Percentiles rank a stretch among this genome's conserved stretches.
These are phyloP conservation scores for Penicillium lagena DNA, from an alignment of 495 filamentous ascomycete genomes.

Conservation along the genomic window DNA sequence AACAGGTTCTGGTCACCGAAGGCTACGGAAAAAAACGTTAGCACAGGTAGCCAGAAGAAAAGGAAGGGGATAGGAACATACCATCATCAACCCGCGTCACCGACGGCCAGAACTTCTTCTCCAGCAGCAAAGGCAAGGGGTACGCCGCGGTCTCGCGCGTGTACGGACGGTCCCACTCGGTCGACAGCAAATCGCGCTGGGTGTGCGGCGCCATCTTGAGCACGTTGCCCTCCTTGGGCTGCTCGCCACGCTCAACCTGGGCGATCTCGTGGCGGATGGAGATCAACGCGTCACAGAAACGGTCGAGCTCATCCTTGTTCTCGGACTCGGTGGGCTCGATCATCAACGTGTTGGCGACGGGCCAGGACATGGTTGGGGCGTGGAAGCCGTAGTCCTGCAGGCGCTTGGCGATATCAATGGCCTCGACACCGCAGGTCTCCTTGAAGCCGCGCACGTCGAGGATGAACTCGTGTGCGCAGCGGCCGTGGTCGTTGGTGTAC, in stretches of 20 bases:
- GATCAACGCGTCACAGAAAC: slow-evolving; percentile 90
- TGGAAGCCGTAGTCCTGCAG: slow-evolving; percentile 99
- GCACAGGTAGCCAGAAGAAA: background rate
- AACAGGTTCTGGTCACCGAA: slow-evolving; percentile 93
- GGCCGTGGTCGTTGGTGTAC: slow-evolving; percentile 81
- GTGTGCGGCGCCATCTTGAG: slow-evolving; percentile 91
- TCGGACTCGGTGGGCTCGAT: slow-evolving; percentile 98
- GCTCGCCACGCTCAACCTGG: slow-evolving; percentile 73
- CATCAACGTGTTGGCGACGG: slow-evolving; percentile 94
- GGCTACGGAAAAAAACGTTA: slow-evolving; percentile 41
- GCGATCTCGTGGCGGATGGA: slow-evolving; percentile 82
- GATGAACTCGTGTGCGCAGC: slow-evolving; percentile 98
- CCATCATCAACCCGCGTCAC: slow-evolving; percentile 88
- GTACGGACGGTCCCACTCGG: slow-evolving; percentile 74
- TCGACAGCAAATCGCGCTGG: slow-evolving; percentile 65
- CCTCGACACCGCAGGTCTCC: slow-evolving; percentile 79
- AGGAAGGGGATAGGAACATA: slow-evolving; percentile 36
- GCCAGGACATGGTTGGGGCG: slow-evolving; percentile 97
- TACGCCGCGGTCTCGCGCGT: slow-evolving; percentile 81
- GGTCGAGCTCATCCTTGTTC: slow-evolving; percentile 87
- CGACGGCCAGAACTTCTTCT: slow-evolving; percentile 98
- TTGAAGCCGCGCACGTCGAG: slow-evolving; percentile 85
- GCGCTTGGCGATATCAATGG: slow-evolving; percentile 95
- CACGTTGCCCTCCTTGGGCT: slow-evolving; percentile 77
- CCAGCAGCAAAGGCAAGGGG: slow-evolving; percentile 74